Evolutionary conservation across 1,284 basidiomycete genomes (phyloP).

Genomic region (Cutaneotrichosporon arboriforme): DNA sequence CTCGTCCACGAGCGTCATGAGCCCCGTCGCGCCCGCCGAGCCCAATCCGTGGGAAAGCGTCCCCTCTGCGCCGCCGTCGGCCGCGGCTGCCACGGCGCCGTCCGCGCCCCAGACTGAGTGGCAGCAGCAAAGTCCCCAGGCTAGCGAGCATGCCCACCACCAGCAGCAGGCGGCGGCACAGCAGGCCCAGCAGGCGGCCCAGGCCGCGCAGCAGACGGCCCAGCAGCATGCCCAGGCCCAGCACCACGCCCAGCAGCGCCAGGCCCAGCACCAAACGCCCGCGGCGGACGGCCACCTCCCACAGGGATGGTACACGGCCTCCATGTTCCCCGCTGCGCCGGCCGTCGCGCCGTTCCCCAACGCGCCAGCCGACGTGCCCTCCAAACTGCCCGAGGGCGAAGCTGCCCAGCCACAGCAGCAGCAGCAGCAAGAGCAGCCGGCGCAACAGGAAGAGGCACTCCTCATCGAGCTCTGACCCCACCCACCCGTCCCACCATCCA

Average conservation of each 20-base stretch:
- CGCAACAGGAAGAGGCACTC: slow-evolving; percentile 73
- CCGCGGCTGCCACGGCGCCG: background rate
- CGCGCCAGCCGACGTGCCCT: slow-evolving; percentile 54
- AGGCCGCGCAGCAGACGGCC: slow-evolving; percentile 9
- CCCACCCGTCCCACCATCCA: too few species aligned
- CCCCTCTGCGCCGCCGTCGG: background rate
- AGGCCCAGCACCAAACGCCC: too few species aligned
- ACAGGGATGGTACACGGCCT: slow-evolving; percentile 7
- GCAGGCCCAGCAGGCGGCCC: slow-evolving; percentile 7
- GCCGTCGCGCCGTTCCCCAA: slow-evolving; percentile 54
- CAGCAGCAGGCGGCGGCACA: slow-evolving; percentile 12
- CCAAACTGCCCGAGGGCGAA: slow-evolving; percentile 45
- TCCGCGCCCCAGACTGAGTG: slow-evolving; percentile 15
- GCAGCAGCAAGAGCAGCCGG: slow-evolving; percentile 49
- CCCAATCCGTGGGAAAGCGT: background rate
- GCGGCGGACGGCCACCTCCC: slow-evolving; percentile 21
- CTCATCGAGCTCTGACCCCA: slow-evolving; percentile 55
- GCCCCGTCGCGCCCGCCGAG: background rate
- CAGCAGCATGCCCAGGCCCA: slow-evolving; percentile 14
- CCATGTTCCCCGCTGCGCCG: slow-evolving; percentile 27
- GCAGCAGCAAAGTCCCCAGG: background rate
- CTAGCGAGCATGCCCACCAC: slow-evolving; percentile 8
- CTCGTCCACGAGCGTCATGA: background rate
- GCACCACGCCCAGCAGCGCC: background rate
- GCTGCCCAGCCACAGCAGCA: background rate